phyloP scores from a whole-genome alignment of 768 basidiomycete genomes.

The Xerocomellus amylosporus region DNA sequence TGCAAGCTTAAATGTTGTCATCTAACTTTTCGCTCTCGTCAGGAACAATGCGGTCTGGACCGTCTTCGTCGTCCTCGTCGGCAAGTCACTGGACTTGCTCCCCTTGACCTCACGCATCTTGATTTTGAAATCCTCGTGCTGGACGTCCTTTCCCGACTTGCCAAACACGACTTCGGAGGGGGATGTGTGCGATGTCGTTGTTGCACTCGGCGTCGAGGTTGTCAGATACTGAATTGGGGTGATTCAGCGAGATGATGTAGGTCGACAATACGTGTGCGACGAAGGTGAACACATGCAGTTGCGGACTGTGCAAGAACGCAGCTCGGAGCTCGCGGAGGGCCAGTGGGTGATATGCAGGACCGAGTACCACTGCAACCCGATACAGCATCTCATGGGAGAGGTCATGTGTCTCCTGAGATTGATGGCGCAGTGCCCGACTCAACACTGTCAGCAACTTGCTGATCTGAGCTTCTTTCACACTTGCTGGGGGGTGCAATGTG shows the following conservation, averaged over 20 bases:
- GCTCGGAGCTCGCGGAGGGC: conserved; percentile 79
- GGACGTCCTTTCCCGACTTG: conserved; percentile 85
- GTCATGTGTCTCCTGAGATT: conserved; percentile 90
- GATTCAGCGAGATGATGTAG: conserved; percentile 67
- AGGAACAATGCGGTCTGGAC: no score
- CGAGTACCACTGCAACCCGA: conserved; percentile 71
- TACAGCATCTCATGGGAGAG: conserved; percentile 78
- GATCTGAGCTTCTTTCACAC: conserved; percentile 64
- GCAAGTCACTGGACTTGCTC: no score
- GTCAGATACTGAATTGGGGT: conserved; percentile 48
- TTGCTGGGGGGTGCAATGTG: conserved; percentile 71
- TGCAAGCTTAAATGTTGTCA: no score
- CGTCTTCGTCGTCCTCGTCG: no score
- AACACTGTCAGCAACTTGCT: conserved; percentile 77
- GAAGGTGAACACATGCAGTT: conserved; percentile 88
- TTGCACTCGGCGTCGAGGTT: conserved; percentile 76
- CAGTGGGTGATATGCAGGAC: conserved; percentile 68
- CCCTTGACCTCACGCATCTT: conserved; percentile 89
- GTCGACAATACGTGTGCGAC: conserved; percentile 77
- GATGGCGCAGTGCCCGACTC: conserved; percentile 88
- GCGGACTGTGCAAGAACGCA: conserved; percentile 87
- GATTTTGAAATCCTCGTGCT: conserved; percentile 88
- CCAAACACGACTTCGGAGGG: conserved; percentile 92
- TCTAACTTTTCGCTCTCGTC: no score
- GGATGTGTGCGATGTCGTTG: conserved; percentile 72